A percentile compares a stretch with the other conserved stretches of the same genome.
These are phyloP conservation scores for Fusarium udum DNA, from an alignment of 2,329 filamentous ascomycete species.

Conservation along the genomic window DNA sequence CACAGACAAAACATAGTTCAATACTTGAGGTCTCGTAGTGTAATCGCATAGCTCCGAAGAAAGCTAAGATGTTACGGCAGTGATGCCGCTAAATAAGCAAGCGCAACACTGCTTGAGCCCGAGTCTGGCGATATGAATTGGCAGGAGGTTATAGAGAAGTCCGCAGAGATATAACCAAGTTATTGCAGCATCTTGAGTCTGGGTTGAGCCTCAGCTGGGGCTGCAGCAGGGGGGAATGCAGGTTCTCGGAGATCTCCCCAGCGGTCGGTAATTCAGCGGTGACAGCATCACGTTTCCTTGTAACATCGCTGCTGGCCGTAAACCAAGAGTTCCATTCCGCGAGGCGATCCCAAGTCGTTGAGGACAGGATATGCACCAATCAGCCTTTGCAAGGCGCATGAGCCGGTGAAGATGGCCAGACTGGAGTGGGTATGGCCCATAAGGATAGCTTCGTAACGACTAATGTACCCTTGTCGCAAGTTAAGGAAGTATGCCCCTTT, in stretches of 20 bases:
- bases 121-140: neutral
- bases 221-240: conserved; percentile 13
- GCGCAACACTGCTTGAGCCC: neutral
- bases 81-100: neutral
- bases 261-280: conserved; percentile 9
- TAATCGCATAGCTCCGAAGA: conserved; percentile 16
- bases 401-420: conserved; percentile 30
- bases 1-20: neutral
- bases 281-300: conserved; percentile 19
- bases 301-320: neutral
- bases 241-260: conserved; percentile 19
- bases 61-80: conserved; percentile 3
- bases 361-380: conserved; percentile 35
- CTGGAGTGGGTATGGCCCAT: conserved; percentile 31
- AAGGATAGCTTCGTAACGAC: conserved; percentile 28
- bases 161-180: neutral
- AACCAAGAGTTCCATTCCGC: conserved; percentile 21
- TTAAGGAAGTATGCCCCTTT: conserved; percentile 34
- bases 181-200: neutral
- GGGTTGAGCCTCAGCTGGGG: conserved; percentile 12
- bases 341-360: conserved; percentile 35
- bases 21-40: neutral
- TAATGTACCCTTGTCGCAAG: conserved; percentile 37
- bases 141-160: conserved; percentile 1
- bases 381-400: conserved; percentile 28